Percentiles rank a stretch among this genome's conserved stretches.
phyloP scores from a whole-genome alignment of 768 basidiomycete genomes.

The Chiua virens region DNA sequence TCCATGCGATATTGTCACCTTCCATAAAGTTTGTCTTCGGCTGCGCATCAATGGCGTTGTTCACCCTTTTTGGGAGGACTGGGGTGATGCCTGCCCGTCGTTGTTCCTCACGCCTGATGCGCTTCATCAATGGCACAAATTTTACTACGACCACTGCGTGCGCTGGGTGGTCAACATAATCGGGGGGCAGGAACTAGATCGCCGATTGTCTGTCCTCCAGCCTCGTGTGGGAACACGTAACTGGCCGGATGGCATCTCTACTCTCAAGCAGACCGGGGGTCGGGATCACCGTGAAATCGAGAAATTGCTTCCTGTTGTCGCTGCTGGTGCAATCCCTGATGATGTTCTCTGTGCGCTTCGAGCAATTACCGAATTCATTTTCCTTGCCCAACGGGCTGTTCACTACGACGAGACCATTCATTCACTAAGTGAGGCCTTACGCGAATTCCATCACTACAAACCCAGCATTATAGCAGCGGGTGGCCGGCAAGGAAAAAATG shows the following conservation, averaged over 20 bases:
- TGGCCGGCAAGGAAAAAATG: conserved; percentile 5
- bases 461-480: neutral
- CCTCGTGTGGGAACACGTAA: conserved; percentile 1
- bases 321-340: conserved; percentile 16
- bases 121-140: conserved; percentile 30
- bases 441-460: conserved; percentile 11
- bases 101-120: conserved; percentile 25
- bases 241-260: conserved; percentile 7
- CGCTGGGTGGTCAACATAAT: conserved; percentile 12
- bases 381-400: conserved; percentile 30
- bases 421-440: neutral
- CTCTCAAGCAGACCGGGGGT: conserved; percentile 5
- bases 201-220: conserved; percentile 23
- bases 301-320: neutral
- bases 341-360: conserved; percentile 34
- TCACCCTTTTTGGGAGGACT: conserved; percentile 36
- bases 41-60: neutral
- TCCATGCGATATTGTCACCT: neutral
- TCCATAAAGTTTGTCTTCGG: neutral
- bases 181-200: conserved; percentile 25
- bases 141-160: conserved; percentile 23
- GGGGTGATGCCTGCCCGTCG: conserved; percentile 20
- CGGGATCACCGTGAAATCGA: conserved; percentile 5
- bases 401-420: conserved; percentile 2
- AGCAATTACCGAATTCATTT: conserved; percentile 39